Evolutionary conservation across 192 early-diverging fungal species (phyloP).

Genomic region (Umbelopsis isabellina): DNA sequence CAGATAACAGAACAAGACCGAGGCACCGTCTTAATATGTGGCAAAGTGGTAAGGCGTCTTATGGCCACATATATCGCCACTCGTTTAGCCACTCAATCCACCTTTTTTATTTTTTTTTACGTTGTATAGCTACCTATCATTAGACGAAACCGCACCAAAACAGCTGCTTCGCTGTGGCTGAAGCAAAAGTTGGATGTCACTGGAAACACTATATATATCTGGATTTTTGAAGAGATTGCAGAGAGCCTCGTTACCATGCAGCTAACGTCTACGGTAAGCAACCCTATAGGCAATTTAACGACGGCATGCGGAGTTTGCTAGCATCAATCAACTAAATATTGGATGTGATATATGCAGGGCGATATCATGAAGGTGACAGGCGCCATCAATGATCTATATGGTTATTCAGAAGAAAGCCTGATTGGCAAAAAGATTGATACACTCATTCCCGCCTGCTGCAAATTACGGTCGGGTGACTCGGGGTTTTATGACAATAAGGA

Average conservation of each 20-base stretch:
- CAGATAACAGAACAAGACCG: conserved; percentile 2
- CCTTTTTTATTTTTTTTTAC: conserved; percentile 16
- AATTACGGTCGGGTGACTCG: conserved; percentile 13
- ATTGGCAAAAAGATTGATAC: conserved; percentile 42
- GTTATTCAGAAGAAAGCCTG: conserved; percentile 49
- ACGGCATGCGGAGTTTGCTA: not conserved
- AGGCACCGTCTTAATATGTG: conserved; percentile 40
- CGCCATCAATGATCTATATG: conserved; percentile 56
- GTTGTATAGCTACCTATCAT: conserved; percentile 53
- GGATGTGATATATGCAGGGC: conserved; percentile 39
- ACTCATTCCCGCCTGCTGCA: conserved; percentile 27
- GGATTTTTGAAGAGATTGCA: conserved; percentile 68
- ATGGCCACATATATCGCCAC: not conserved
- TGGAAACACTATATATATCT: conserved; percentile 55
- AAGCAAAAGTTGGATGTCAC: conserved; percentile 53
- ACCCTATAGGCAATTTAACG: conserved; percentile 19
- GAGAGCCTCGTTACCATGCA: conserved; percentile 37
- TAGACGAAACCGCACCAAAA: conserved; percentile 52
- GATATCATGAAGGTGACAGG: conserved; percentile 47
- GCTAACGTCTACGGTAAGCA: conserved; percentile 20
- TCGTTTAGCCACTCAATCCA: no score
- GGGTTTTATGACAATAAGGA: conserved; percentile 5
- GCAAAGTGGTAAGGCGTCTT: conserved; percentile 30
- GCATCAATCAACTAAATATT: conserved; percentile 6
- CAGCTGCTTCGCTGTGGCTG: conserved; percentile 66